phyloP scores from a whole-genome alignment of 208 protist species.

The Trypanosomatidae sp. region DNA sequence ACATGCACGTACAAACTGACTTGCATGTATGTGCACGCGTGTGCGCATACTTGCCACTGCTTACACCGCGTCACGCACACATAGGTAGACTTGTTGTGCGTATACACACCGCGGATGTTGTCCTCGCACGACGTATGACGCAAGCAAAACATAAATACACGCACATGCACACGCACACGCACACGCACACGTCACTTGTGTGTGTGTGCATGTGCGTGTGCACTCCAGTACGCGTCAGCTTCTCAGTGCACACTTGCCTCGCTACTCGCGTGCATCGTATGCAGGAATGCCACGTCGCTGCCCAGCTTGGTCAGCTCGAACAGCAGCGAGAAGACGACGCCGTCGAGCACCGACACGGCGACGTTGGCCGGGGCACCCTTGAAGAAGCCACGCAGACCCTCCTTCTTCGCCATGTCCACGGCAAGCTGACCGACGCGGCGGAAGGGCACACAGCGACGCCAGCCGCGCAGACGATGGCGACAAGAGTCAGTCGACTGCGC shows the following conservation, averaged over 20 bases:
- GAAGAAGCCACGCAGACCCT: constrained; percentile 65
- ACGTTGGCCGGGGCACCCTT: constrained; percentile 69
- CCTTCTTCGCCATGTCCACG: constrained; percentile 27
- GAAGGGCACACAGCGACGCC: constrained; percentile 8
- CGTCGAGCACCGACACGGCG: constrained; percentile 53
- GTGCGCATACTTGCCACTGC: too few relatives aligned
- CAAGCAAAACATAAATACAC: too few relatives aligned
- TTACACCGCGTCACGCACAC: too few relatives aligned
- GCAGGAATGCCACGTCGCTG: constrained; percentile 59
- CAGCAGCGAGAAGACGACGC: constrained; percentile 61
- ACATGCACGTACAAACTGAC: too few relatives aligned
- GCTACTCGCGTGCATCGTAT: constrained; percentile 6
- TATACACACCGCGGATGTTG: too few relatives aligned
- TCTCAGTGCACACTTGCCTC: neutral
- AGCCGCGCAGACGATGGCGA: constrained; percentile 4
- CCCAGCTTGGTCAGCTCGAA: constrained; percentile 82
- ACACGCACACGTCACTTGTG: too few relatives aligned
- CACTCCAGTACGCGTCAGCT: neutral
- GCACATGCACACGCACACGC: too few relatives aligned
- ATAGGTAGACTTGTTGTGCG: too few relatives aligned
- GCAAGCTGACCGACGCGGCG: constrained; percentile 15
- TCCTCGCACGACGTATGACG: too few relatives aligned
- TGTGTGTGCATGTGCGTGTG: neutral
- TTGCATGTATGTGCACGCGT: too few relatives aligned
- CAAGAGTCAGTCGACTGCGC: neutral